Conservation (phyloP, 2,329 filamentous ascomycete species). For the Pleurostoma richardsiae region DNA sequence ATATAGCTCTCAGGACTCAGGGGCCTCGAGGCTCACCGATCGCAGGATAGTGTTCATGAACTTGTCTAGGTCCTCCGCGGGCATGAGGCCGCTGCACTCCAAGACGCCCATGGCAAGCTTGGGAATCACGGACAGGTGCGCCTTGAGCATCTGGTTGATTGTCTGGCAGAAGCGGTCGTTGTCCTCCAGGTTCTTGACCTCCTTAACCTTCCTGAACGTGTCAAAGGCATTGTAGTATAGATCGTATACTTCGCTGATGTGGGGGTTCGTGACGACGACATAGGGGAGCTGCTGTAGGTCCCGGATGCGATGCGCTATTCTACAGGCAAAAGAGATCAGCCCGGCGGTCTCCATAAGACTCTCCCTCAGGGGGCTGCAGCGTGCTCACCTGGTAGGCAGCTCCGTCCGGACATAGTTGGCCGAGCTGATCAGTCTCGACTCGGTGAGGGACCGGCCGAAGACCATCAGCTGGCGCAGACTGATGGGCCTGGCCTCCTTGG, state of each 20-base stretch:
- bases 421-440: slow-evolving; percentile 82
- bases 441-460: slow-evolving; percentile 89
- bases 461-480: slow-evolving; percentile 95
- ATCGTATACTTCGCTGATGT: slow-evolving; percentile 93
- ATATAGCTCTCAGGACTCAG: neutral
- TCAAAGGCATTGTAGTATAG: slow-evolving; percentile 98
- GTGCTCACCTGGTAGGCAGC: slow-evolving; percentile 69
- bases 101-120: slow-evolving; percentile 91
- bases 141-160: slow-evolving; percentile 72
- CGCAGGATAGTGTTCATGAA: slow-evolving; percentile 94
- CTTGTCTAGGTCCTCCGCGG: slow-evolving; percentile 73
- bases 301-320: slow-evolving; percentile 86
- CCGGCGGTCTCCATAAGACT: neutral
- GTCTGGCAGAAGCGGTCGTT: slow-evolving; percentile 84
- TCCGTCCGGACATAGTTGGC: slow-evolving; percentile 97
- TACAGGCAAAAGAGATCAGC: slow-evolving; percentile 26
- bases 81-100: slow-evolving; percentile 81
- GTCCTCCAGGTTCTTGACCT: slow-evolving; percentile 80
- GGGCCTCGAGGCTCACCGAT: slow-evolving; percentile 56
- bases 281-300: slow-evolving; percentile 97
- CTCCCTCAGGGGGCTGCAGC: neutral
- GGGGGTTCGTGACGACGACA: slow-evolving; percentile 89
- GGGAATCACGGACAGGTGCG: slow-evolving; percentile 90
- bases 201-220: slow-evolving; percentile 74
- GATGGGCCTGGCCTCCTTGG: slow-evolving; percentile 88